Base-by-base conservation (phyloP, 192 early-diverging fungal genomes). In the Backusella luteola region DNA sequence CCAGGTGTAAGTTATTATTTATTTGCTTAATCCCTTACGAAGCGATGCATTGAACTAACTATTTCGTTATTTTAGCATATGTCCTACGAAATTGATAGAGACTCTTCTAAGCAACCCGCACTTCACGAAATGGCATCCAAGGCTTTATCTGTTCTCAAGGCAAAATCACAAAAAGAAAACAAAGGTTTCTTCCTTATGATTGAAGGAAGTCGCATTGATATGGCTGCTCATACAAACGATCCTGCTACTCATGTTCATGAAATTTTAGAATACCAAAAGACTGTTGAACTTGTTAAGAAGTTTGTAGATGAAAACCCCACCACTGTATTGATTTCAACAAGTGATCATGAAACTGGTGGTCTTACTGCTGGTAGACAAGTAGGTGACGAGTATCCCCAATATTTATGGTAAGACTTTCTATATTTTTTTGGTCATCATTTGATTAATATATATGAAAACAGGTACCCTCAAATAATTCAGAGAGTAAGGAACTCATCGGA, bases 391-490 rank as follows among this genome's bases (percentile, higher is more conserved):
- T 84, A 87, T 14, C 82, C 87, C 17, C 77, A 86, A 26, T 91
- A 91, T 75, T 36, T 75, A 34, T 91, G 90, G 90, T 71, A 81
- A 66, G 35, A 53, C 21, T 59, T 11, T 74, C 23, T 67, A 66
- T 23, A 12, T 74, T 0, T 34, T 34, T 66, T 41, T 29, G 4
- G 15, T 6, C 41, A 6, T 7, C 15, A 53, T 15, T 26, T 69
- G 15, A 52, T 5, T 69, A 39, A 26, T 69, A 26, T 3, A 63
- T 63, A 26, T 76, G 15, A 4, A 39, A 42, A 56, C n/a, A 86
- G 90, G 91, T 79, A 88, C 76, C 98, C 98, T 0, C 81, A 90
- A 49, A 91, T 88, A 2, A 85, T 99, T 42, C 73, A 79, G 29
- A 82, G 85, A 2, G 95, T 95, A 26, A 79, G 86, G 34, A 86